Evolutionary conservation across 164 flowering plant species (phyloP).

Genomic region (Nymphaea colorata): DNA sequence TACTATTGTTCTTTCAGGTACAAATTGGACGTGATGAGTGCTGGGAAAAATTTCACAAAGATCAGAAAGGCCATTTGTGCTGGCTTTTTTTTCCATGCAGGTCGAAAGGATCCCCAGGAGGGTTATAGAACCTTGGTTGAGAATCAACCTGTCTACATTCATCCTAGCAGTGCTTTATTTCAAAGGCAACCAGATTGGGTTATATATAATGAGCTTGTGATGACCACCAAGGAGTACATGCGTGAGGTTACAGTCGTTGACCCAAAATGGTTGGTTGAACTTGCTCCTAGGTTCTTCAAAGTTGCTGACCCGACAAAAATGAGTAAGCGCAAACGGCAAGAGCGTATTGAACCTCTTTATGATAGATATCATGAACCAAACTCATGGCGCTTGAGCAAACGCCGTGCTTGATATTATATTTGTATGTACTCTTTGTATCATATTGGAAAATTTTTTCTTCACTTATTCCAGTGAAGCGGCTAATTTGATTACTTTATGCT

Average conservation of each 20-base stretch:
- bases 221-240: conserved; percentile 94
- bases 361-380: conserved; percentile 87
- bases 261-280: conserved; percentile 85
- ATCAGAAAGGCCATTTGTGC: conserved; percentile 79
- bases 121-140: conserved; percentile 82
- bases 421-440: not conserved
- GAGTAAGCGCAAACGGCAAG: conserved; percentile 90
- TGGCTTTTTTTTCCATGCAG: conserved; percentile 76
- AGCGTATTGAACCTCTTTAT: conserved; percentile 76
- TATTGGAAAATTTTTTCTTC: no score
- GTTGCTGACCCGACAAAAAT: conserved; percentile 78
- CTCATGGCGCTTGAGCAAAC: conserved; percentile 82
- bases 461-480: no score
- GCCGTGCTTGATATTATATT: conserved; percentile 38
- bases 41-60: conserved; percentile 69
- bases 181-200: conserved; percentile 91
- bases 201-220: conserved; percentile 78
- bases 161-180: conserved; percentile 84
- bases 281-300: conserved; percentile 77
- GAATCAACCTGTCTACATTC: conserved; percentile 71
- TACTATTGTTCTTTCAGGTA: conserved; percentile 28
- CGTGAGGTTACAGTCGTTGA: conserved; percentile 73
- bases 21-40: conserved; percentile 69
- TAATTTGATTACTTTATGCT: no score
- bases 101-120: conserved; percentile 82